These are phyloP conservation scores for Apium graveolens DNA, from an alignment of 129 eudicot genomes.

Conservation along the genomic window DNA sequence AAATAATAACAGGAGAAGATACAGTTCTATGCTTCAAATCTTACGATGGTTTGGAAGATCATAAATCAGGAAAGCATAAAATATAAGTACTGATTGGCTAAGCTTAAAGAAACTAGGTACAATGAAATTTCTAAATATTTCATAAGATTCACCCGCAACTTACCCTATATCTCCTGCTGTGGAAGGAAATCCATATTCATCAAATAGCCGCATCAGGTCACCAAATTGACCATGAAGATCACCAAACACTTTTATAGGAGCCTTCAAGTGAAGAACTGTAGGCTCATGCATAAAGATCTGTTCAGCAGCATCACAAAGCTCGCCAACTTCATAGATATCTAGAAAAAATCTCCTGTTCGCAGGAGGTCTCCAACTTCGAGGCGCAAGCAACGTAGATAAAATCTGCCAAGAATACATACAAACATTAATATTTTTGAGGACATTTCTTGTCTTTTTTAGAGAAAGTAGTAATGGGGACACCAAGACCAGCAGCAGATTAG, in stretches of 20 bases:
- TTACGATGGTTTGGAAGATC: background rate
- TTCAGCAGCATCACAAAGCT: slow-evolving; percentile 94
- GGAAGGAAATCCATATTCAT: slow-evolving; percentile 98
- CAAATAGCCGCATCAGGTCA: slow-evolving; percentile 89
- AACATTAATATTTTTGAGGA: background rate
- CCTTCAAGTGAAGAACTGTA: slow-evolving; percentile 88
- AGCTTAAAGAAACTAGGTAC: background rate
- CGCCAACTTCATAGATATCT: slow-evolving; percentile 89
- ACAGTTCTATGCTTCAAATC: background rate
- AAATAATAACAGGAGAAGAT: background rate
- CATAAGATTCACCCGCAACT: slow-evolving; percentile 15
- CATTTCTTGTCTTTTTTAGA: background rate
- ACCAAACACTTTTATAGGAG: slow-evolving; percentile 94
- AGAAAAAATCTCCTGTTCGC: slow-evolving; percentile 75
- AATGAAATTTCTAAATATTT: background rate
- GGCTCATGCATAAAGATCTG: slow-evolving; percentile 93
- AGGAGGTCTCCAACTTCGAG: slow-evolving; percentile 94
- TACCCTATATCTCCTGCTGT: slow-evolving; percentile 95
- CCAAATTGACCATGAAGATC: slow-evolving; percentile 99
- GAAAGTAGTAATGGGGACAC: background rate
- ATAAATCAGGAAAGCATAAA: background rate
- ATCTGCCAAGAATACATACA: slow-evolving; percentile 40
- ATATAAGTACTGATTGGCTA: background rate
- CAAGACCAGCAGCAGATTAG: background rate
- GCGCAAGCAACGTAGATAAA: slow-evolving; percentile 74